Evolutionary conservation across 129 eudicot species (phyloP).

Genomic region (Tagetes patula): DNA sequence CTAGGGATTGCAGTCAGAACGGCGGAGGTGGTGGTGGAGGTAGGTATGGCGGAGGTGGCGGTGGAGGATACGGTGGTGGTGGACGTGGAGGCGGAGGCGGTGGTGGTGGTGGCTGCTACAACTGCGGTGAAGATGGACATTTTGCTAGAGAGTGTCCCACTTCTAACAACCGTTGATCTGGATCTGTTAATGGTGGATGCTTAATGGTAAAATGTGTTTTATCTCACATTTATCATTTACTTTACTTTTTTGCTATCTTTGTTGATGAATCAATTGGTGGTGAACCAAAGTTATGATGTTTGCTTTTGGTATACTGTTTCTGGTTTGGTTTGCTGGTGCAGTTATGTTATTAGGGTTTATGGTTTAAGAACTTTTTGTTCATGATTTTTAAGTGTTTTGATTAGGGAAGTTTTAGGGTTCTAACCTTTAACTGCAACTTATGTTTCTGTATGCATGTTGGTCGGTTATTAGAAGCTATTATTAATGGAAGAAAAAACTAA

Average conservation of each 20-base stretch:
- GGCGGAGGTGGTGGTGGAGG: slow-evolving; percentile 60
- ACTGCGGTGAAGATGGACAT: slow-evolving; percentile 70
- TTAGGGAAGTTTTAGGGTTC: not conserved
- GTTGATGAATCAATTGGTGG: slow-evolving; percentile 35
- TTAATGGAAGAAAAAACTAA: slow-evolving; percentile 16
- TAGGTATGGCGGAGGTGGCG: slow-evolving; percentile 33
- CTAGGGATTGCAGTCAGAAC: slow-evolving; percentile 44
- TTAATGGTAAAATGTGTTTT: slow-evolving; percentile 34
- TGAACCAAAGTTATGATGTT: slow-evolving; percentile 37
- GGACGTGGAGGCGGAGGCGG: slow-evolving; percentile 59
- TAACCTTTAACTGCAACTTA: not conserved
- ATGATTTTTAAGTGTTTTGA: not conserved
- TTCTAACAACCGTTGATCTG: slow-evolving; percentile 41
- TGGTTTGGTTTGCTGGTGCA: slow-evolving; percentile 30
- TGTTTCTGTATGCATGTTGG: slow-evolving; percentile 25
- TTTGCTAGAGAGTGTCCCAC: slow-evolving; percentile 72
- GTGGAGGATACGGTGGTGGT: slow-evolving; percentile 39
- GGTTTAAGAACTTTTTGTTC: not conserved
- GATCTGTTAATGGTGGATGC: not conserved
- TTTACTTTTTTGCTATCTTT: slow-evolving; percentile 12
- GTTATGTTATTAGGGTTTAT: slow-evolving; percentile 28
- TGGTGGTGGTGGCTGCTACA: slow-evolving; percentile 64
- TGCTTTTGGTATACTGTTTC: slow-evolving; percentile 22
- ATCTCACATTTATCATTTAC: slow-evolving; percentile 9
- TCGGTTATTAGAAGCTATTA: slow-evolving; percentile 13